Percentiles rank a stretch among this genome's conserved stretches.
Evolutionary conservation across 805 yeast genomes (phyloP).

Genomic region (Candida dendrica): DNA sequence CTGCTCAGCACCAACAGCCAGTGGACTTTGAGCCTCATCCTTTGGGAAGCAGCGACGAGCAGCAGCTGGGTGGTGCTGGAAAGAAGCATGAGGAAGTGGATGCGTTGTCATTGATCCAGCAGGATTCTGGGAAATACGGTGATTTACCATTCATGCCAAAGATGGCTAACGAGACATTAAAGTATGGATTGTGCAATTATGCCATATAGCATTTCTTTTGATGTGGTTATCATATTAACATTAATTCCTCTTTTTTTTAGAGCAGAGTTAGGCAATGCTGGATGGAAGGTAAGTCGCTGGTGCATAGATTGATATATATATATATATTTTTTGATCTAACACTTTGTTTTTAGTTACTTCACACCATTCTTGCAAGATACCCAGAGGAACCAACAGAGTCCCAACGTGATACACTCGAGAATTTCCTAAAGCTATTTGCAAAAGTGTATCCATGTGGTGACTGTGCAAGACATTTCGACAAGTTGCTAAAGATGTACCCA

Average conservation of each 20-base stretch:
- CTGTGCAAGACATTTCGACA: slow-evolving; percentile 86
- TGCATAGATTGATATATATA: too few species aligned
- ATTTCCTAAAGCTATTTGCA: slow-evolving; percentile 68
- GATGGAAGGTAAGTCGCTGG: slow-evolving; percentile 53
- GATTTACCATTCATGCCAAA: slow-evolving; percentile 62
- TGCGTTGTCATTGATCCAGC: not conserved
- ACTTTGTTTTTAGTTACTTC: slow-evolving; percentile 45
- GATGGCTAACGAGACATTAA: slow-evolving; percentile 79
- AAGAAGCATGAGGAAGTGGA: not conserved
- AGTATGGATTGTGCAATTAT: too few species aligned
- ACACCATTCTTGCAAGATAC: slow-evolving; percentile 85
- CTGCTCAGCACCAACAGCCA: not conserved
- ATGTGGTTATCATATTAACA: not conserved
- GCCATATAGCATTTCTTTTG: too few species aligned
- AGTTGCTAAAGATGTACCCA: slow-evolving; percentile 63
- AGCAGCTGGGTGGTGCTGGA: too few species aligned
- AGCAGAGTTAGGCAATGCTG: slow-evolving; percentile 83
- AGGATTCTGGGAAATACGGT: not conserved
- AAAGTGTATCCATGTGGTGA: slow-evolving; percentile 97
- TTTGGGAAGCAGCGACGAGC: too few species aligned
- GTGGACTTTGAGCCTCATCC: not conserved
- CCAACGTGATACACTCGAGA: slow-evolving; percentile 55
- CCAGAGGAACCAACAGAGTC: slow-evolving; percentile 71
- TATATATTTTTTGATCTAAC: not conserved
- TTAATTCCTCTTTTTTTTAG: slow-evolving; percentile 17